phyloP scores from a whole-genome alignment of 108 stramenopile genomes.

The Cylindrotheca fusiformis region DNA sequence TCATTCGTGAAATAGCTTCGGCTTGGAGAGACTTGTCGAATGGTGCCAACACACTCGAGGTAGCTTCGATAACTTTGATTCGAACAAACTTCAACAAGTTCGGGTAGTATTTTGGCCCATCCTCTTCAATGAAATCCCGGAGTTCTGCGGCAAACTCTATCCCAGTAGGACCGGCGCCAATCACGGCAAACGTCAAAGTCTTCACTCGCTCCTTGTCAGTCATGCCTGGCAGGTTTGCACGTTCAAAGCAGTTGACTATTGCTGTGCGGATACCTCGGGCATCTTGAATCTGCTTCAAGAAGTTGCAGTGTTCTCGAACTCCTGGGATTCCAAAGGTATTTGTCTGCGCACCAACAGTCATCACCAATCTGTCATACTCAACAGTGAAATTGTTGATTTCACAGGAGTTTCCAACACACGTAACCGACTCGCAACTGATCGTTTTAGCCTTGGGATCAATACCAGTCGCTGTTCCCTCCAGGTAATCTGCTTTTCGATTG shows the following conservation, averaged over 20 bases:
- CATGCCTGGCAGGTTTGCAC: conserved; percentile 85
- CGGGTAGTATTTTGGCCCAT: conserved; percentile 90
- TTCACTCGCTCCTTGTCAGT: conserved; percentile 60
- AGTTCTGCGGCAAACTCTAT: conserved; percentile 93
- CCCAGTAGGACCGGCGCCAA: conserved; percentile 95
- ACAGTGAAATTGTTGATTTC: conserved; percentile 83
- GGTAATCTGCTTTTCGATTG: conserved; percentile 75
- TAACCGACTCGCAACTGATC: conserved; percentile 82
- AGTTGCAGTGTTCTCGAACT: conserved; percentile 90
- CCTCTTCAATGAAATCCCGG: conserved; percentile 91
- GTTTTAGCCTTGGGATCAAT: conserved; percentile 64
- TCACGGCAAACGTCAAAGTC: conserved; percentile 86
- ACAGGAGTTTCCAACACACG: conserved; percentile 90
- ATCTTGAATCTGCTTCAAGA: conserved; percentile 88
- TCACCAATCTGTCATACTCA: conserved; percentile 81
- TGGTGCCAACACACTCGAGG: conserved; percentile 75
- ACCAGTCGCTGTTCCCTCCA: conserved; percentile 85
- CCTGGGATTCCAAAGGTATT: conserved; percentile 95
- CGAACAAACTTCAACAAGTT: conserved; percentile 77
- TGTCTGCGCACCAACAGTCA: conserved; percentile 91
- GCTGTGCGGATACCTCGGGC: conserved; percentile 79
- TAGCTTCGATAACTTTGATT: conserved; percentile 94
- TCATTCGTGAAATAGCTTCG: conserved; percentile 78
- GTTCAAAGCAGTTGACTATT: conserved; percentile 93
- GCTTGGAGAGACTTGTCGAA: conserved; percentile 89